Base-by-base conservation (phyloP, 75 land plant genomes). In the Sequoia sempervirens region DNA sequence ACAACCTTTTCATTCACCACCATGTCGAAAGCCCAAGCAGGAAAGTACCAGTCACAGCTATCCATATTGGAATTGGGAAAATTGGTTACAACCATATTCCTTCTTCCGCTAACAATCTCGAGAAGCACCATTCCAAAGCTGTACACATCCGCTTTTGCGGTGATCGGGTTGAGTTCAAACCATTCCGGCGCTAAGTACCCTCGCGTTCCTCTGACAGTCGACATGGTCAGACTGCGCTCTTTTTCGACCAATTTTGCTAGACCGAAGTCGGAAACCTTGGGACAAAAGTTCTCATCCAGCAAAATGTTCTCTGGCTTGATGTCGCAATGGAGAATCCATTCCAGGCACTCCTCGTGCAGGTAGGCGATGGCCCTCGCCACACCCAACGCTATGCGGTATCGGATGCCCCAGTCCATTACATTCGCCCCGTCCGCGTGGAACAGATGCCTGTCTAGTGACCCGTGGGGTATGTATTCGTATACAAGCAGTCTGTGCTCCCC, bases 51-150 rank as follows among this genome's bases (percentile, higher is more conserved):
- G 1, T 90, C 87, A 1, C 75, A 84, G 32, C 89, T 87, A 3
- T 90, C 84, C 84, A 84, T 46, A n/a, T 58, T 14, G 26, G 66
- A 61, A 61, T 37, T 28, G 15, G 41, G 11, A 30, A 82, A 82
- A 3, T 50, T 54, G 56, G 66, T 81, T 18, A 83, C 58, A 13
- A 78, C 85, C 43, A 40, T 54, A 72, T 88, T 91, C 88, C 88
- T 87, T 32, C 52, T 37, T 20, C 96, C 95, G 76, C 83, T 87
- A 0, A 90, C 92, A 6, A 94, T 83, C 84, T 94, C 95, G 75
- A 94, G 84, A 66, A 94, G 81, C 83, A 93, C 90, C 92, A 95
- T 89, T 15, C 96, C 96, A 68, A 87, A 95, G 84, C 95, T 93
- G 86, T 93, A 95, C 1, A 95, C 96, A 70, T 95, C 96, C 0